Base-by-base conservation (phyloP, 2,329 filamentous ascomycete species). In the Xylaria sp. region DNA sequence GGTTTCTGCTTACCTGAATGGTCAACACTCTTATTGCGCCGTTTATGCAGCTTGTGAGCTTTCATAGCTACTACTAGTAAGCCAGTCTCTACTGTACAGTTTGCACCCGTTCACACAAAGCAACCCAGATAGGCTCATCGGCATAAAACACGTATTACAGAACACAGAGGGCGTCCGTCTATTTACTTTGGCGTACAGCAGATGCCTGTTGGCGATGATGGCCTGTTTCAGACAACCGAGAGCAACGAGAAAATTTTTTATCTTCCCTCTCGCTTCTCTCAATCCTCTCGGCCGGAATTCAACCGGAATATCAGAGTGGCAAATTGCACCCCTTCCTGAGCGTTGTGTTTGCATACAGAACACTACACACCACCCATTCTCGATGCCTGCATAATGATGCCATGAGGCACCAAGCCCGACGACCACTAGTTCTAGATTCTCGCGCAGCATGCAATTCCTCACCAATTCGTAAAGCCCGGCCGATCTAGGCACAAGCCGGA, bases 201-300 rank as follows among this genome's bases (percentile, higher is more conserved):
- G 69, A 66, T 62, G 58, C 18, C 48, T 63, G 64, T 50, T 51
- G 44, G 25, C 59, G 55, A 61, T 57, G 73, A 74, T 73, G 63
- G 55, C 51, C 72, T 75, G 74, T 76, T 76, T 75, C 74, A 76
- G 69, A 67, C 71, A 59, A 62, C 52, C 54, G 56, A 65, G 63
- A 64, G 28, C 28, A 6, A 28, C 28, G 52, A 13, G 28, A 31
- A 57, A 63, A 67, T 72, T 66, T 63, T 72, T 71, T 69, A n/a
- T n/a, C 64, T 54, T 39, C 60, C 59, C 37, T 15, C 37, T 66
- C 70, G 23, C 25, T 70, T 70, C 69, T 69, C 70, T 73, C 51
- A 15, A 37, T 66, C 69, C 70, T 72, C 66, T 56, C 51, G 37
- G 63, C 31, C 56, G 50, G 52, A 54, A 66, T 67, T 69, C 67